A percentile compares a stretch with the other conserved stretches of the same genome.
phyloP scores from a whole-genome alignment of 2,329 filamentous ascomycete genomes.

The Penicillium olsonii region DNA sequence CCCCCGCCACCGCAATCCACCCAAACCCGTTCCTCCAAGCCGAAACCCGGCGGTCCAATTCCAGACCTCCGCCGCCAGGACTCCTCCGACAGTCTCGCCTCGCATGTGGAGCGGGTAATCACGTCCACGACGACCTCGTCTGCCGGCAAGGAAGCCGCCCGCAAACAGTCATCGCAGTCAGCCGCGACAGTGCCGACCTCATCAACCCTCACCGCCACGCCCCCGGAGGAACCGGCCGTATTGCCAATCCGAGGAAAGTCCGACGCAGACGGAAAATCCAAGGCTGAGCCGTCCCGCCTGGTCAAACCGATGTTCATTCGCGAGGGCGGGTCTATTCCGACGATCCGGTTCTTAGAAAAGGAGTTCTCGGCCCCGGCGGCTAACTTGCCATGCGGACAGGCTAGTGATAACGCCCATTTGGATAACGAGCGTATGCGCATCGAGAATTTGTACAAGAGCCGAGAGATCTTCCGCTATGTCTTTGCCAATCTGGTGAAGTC shows the following conservation, averaged over 20 bases:
- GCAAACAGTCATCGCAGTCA: slow-evolving; percentile 27
- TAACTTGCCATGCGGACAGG: slow-evolving; percentile 90
- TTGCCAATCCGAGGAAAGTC: slow-evolving; percentile 15
- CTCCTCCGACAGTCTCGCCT: slow-evolving; percentile 43
- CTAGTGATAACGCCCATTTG: slow-evolving; percentile 89
- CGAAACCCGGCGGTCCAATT: slow-evolving; percentile 16
- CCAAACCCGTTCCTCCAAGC: slow-evolving; percentile 12
- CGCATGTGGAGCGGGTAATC: slow-evolving; percentile 42
- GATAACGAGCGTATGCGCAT: slow-evolving; percentile 92
- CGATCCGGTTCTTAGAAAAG: slow-evolving; percentile 91
- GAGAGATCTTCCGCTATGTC: slow-evolving; percentile 86
- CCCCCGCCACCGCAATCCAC: slow-evolving; percentile 28
- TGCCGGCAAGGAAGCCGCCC: slow-evolving; percentile 27
- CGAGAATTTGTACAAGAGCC: slow-evolving; percentile 83
- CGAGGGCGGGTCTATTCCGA: slow-evolving; percentile 92
- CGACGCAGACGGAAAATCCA: not conserved
- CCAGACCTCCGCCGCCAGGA: slow-evolving; percentile 33
- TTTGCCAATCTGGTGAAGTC: slow-evolving; percentile 65
- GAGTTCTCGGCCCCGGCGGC: slow-evolving; percentile 89
- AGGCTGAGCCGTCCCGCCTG: not conserved
- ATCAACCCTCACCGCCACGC: slow-evolving; percentile 39
- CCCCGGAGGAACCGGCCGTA: slow-evolving; percentile 10
- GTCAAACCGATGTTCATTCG: slow-evolving; percentile 79
- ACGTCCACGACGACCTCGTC: slow-evolving; percentile 41
- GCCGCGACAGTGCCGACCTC: slow-evolving; percentile 38